These are phyloP conservation scores for Solanum chmielewskii DNA, from an alignment of 257 asterid genomes.

Conservation along the genomic window DNA sequence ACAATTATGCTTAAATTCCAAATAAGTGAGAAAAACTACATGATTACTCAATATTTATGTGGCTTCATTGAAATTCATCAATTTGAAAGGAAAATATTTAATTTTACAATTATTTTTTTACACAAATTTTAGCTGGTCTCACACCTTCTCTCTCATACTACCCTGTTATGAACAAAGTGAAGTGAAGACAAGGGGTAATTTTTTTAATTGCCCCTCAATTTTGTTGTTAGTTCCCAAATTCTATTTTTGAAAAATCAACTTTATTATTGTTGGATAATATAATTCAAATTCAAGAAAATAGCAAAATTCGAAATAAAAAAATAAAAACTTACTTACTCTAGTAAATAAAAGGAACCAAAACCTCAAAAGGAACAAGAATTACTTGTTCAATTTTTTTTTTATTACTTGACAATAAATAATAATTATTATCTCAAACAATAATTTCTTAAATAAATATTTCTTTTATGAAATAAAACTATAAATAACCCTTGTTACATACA, in stretches of 20 bases:
- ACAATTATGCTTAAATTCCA: background rate
- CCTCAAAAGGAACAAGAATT: background rate
- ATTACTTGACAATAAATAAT: no score
- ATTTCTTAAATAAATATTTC: no score
- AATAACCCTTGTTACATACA: background rate
- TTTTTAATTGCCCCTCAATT: no score
- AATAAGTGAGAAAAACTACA: no score
- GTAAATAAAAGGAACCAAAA: background rate
- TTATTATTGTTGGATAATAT: background rate
- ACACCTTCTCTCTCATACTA: background rate
- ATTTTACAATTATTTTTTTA: background rate
- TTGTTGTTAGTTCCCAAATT: background rate
- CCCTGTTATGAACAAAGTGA: background rate
- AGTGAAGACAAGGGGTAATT: background rate
- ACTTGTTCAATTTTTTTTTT: background rate
- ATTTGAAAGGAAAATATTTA: background rate
- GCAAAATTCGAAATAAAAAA: background rate
- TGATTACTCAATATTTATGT: background rate
- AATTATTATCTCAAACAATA: background rate
- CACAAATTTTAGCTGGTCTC: background rate
- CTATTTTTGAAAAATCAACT: background rate
- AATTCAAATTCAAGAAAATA: background rate
- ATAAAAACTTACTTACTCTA: background rate
- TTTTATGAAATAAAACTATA: no score
- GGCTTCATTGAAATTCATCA: background rate